These are phyloP conservation scores for Bipolaris sorokiniana DNA, from an alignment of 2,329 filamentous ascomycete species.

Conservation along the genomic window DNA sequence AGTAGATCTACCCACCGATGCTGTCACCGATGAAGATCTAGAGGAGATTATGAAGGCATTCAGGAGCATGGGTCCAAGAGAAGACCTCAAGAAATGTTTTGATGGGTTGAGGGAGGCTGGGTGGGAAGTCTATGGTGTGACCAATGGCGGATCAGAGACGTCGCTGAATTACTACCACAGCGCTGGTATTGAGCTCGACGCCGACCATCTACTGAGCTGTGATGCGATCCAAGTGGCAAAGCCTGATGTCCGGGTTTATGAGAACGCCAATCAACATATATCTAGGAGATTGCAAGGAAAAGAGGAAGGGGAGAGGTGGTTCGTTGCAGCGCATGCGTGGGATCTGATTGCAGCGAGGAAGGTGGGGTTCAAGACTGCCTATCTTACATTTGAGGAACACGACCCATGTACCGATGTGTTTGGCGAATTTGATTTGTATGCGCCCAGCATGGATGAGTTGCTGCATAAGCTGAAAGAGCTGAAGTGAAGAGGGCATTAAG, in stretches of 20 bases:
- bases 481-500: not conserved
- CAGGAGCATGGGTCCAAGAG: slow-evolving; percentile 27
- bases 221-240: slow-evolving; percentile 30
- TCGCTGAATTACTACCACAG: slow-evolving; percentile 26
- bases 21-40: slow-evolving; percentile 27
- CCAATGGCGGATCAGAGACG: slow-evolving; percentile 29
- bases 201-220: slow-evolving; percentile 29
- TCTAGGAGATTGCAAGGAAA: slow-evolving; percentile 6
- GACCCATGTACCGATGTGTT: slow-evolving; percentile 32
- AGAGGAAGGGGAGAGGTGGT: slow-evolving; percentile 29
- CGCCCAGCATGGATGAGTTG: slow-evolving; percentile 28
- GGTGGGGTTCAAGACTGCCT: slow-evolving; percentile 36
- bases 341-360: slow-evolving; percentile 29
- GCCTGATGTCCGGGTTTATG: slow-evolving; percentile 31
- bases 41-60: slow-evolving; percentile 31
- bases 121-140: slow-evolving; percentile 33
- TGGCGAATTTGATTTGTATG: slow-evolving; percentile 36
- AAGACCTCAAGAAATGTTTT: slow-evolving; percentile 29
- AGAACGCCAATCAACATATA: slow-evolving; percentile 26
- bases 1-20: slow-evolving; percentile 25
- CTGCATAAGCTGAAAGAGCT: slow-evolving; percentile 26
- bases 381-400: slow-evolving; percentile 33
- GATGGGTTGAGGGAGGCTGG: slow-evolving; percentile 27
- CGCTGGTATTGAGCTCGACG: slow-evolving; percentile 27
- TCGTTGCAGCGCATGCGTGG: slow-evolving; percentile 36